phyloP scores from a whole-genome alignment of 495 filamentous ascomycete genomes.

The Friedmanniomyces endolithicus region DNA sequence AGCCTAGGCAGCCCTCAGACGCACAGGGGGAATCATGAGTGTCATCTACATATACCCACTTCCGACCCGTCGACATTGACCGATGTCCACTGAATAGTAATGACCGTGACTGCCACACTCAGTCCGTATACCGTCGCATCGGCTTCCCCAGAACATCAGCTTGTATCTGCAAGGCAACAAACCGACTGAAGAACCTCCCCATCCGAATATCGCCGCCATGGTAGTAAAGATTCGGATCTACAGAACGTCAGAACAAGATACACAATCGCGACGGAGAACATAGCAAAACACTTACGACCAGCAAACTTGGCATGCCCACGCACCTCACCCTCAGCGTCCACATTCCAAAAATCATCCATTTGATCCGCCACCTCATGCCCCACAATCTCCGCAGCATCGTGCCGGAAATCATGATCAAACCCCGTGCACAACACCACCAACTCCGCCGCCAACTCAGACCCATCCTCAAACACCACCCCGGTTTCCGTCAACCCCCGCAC shows the following conservation, averaged over 20 bases:
- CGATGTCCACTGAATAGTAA: too few relatives aligned
- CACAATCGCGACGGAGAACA: background rate
- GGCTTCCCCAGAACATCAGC: slow-evolving; percentile 17
- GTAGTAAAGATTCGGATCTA: slow-evolving; percentile 32
- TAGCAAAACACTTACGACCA: slow-evolving; percentile 21
- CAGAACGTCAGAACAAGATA: slow-evolving; percentile 1
- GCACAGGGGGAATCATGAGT: too few relatives aligned
- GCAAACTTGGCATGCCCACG: slow-evolving; percentile 31
- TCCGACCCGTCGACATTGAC: too few relatives aligned
- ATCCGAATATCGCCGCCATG: slow-evolving; percentile 31
- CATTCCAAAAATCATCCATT: slow-evolving; percentile 30
- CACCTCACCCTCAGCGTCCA: slow-evolving; percentile 33
- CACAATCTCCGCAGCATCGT: slow-evolving; percentile 23
- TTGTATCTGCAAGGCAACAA: slow-evolving; percentile 27
- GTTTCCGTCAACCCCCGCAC: slow-evolving; percentile 27
- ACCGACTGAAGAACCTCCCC: slow-evolving; percentile 29
- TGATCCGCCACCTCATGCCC: slow-evolving; percentile 27
- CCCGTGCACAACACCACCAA: slow-evolving; percentile 34
- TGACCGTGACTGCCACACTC: too few relatives aligned
- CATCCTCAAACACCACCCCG: slow-evolving; percentile 30
- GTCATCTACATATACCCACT: too few relatives aligned
- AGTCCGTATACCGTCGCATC: slow-evolving; percentile 12
- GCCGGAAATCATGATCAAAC: slow-evolving; percentile 26
- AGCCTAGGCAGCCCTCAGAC: too few relatives aligned
- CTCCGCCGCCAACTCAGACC: slow-evolving; percentile 28